phyloP scores from a whole-genome alignment of 2,329 filamentous ascomycete species.

The Diaporthe sp. region DNA sequence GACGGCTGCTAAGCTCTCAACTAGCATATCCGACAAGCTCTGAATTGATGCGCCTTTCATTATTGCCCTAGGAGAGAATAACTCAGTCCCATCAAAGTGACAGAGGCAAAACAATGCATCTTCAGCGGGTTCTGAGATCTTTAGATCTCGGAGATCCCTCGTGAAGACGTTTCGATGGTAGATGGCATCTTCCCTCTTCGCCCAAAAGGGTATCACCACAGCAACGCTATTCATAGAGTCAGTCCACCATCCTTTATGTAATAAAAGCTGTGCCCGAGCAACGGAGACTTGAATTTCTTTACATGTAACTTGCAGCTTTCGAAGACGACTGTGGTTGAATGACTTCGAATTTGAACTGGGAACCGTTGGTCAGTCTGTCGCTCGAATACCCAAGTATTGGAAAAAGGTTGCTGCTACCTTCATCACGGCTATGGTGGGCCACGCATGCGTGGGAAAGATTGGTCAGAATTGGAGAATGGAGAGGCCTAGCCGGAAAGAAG shows the following conservation, averaged over 20 bases:
- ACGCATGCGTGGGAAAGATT: not conserved
- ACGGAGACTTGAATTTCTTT: not conserved
- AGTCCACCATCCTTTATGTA: not conserved
- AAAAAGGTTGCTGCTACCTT: not conserved
- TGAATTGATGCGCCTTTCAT: not conserved
- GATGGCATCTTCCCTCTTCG: not conserved
- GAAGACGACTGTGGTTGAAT: not conserved
- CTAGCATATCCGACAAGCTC: not conserved
- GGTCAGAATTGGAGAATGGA: not conserved
- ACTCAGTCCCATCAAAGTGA: not conserved
- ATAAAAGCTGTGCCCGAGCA: not conserved
- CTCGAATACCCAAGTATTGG: not conserved
- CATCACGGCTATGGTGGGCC: not conserved
- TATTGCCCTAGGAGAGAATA: not conserved
- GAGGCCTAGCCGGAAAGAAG: not conserved
- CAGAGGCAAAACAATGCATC: not conserved
- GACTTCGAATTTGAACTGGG: not conserved
- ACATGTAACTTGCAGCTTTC: slow-evolving; percentile 4
- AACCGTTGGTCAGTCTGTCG: not conserved
- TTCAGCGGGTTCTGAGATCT: not conserved
- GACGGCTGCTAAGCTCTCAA: not conserved
- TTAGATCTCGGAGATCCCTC: not conserved
- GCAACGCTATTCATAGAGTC: not conserved
- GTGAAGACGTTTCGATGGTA: not conserved
- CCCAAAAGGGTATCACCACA: not conserved